Percentiles rank a stretch among this genome's conserved stretches.
Evolutionary conservation across 2,329 filamentous ascomycete genomes (phyloP).

Genomic region (Hypoxylon sp.): DNA sequence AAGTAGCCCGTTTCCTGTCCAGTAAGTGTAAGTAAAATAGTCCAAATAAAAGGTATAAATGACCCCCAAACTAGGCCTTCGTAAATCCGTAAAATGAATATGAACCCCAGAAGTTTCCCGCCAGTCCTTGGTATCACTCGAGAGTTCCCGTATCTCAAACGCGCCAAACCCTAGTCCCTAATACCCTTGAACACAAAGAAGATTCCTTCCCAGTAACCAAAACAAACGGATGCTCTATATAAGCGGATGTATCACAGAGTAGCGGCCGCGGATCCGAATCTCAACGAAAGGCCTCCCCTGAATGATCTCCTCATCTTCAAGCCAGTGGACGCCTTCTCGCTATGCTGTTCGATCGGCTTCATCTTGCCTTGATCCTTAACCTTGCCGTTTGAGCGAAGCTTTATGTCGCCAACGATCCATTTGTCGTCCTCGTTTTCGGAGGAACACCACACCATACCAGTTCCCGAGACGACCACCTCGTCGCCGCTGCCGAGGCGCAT

Average conservation of each 20-base stretch:
- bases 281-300: constrained; percentile 29
- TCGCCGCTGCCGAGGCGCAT: constrained; percentile 61
- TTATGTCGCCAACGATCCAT: constrained; percentile 22
- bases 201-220: constrained; percentile 2
- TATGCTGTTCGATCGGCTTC: neutral
- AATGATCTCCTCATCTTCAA: constrained; percentile 42
- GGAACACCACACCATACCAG: constrained; percentile 55
- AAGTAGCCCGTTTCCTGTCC: constrained; percentile 1
- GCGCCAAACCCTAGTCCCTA: constrained; percentile 10
- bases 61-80: neutral
- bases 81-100: constrained; percentile 6
- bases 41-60: neutral
- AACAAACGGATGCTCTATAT: neutral
- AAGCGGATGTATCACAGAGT: neutral
- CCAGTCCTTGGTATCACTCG: constrained; percentile 34
- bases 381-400: constrained; percentile 9
- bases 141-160: constrained; percentile 7
- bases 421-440: constrained; percentile 25
- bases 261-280: constrained; percentile 29
- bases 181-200: neutral
- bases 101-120: neutral
- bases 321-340: constrained; percentile 19
- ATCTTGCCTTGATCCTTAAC: constrained; percentile 9
- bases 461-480: constrained; percentile 60
- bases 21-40: neutral